Conservation (phyloP, 1,139 yeast genomes). For the Sugiyamaella neomexicana region DNA sequence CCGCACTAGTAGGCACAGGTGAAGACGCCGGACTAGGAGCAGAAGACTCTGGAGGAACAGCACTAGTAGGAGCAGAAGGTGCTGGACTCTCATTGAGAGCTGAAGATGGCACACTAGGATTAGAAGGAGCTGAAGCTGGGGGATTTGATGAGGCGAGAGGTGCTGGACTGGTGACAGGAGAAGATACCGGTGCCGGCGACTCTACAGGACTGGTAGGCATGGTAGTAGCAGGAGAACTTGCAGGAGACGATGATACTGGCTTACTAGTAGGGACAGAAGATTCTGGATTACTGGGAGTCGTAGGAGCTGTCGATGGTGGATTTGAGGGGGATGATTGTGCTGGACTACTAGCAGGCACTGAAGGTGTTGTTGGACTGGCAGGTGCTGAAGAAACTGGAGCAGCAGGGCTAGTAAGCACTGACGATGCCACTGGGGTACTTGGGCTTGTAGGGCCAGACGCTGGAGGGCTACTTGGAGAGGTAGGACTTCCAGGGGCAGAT, state of each 20-base stretch:
- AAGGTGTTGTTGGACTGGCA: neutral
- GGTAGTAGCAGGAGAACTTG: constrained; percentile 18
- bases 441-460: constrained; percentile 14
- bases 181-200: neutral
- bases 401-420: neutral
- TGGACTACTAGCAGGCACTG: neutral
- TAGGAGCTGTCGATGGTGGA: neutral
- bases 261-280: neutral
- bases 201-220: constrained; percentile 22
- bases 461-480: constrained; percentile 16
- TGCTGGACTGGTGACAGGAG: neutral
- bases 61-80: neutral
- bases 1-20: constrained; percentile 14
- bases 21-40: constrained; percentile 14
- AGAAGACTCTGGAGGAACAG: neutral
- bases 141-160: no score
- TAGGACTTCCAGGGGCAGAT: constrained; percentile 7
- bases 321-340: neutral
- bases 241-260: constrained; percentile 26
- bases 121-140: neutral
- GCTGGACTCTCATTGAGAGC: neutral
- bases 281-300: neutral
- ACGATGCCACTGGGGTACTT: neutral
- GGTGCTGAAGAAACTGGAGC: neutral
- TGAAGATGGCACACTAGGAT: constrained; percentile 8